These are phyloP conservation scores for Podaxis sp. DNA, from an alignment of 768 basidiomycete species.

Conservation along the genomic window DNA sequence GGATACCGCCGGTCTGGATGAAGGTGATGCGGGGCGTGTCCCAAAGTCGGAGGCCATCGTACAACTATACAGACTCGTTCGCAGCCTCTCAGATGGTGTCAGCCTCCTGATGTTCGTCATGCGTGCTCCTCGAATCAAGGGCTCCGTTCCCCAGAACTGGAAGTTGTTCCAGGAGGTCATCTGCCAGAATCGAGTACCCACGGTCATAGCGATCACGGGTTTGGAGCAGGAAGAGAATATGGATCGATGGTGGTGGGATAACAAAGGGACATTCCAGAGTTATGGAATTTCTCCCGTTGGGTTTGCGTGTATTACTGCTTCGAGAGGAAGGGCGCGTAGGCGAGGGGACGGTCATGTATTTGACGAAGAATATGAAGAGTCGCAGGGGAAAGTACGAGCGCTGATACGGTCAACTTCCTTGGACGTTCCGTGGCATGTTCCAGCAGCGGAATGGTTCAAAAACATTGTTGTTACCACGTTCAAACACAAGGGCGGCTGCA, in stretches of 20 bases:
- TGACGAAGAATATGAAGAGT: slow-evolving; percentile 18
- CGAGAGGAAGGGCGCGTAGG: slow-evolving; percentile 24
- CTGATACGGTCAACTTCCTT: slow-evolving; percentile 10
- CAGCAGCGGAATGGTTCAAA: slow-evolving; percentile 10
- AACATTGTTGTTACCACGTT: background rate
- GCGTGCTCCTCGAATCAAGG: slow-evolving; percentile 37
- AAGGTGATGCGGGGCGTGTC: slow-evolving; percentile 16
- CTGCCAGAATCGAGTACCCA: slow-evolving; percentile 37
- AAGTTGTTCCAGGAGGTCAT: slow-evolving; percentile 35
- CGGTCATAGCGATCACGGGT: slow-evolving; percentile 37
- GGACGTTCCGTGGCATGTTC: background rate
- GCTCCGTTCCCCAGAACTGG: slow-evolving; percentile 37
- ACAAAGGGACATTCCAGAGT: slow-evolving; percentile 28
- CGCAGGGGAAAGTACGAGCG: background rate
- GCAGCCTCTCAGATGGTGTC: slow-evolving; percentile 32
- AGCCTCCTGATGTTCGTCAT: slow-evolving; percentile 41
- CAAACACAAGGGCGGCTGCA: background rate
- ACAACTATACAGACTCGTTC: slow-evolving; percentile 30
- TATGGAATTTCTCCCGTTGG: slow-evolving; percentile 29
- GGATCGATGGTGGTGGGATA: slow-evolving; percentile 31
- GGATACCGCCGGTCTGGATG: slow-evolving; percentile 37
- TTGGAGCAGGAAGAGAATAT: slow-evolving; percentile 33
- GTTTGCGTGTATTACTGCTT: slow-evolving; percentile 41
- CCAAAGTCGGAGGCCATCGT: slow-evolving; percentile 23
- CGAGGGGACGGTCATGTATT: background rate